Conservation (phyloP, 2,329 filamentous ascomycete genomes). For the Aspergillus sp. region DNA sequence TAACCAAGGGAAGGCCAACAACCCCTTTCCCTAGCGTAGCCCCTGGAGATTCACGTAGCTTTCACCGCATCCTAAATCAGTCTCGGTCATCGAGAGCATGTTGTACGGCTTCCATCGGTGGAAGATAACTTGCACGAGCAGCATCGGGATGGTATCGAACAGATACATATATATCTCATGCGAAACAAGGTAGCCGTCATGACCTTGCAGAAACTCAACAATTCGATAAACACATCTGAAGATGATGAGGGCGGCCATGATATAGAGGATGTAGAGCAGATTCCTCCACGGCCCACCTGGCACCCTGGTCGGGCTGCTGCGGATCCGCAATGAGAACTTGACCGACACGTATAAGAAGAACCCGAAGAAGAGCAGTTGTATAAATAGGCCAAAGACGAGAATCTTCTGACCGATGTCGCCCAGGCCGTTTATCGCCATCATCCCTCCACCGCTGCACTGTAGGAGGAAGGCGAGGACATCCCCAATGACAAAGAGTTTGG, state of each 20-base stretch:
- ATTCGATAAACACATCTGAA: conserved; percentile 9
- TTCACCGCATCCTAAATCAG: no score
- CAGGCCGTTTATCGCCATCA: conserved; percentile 7
- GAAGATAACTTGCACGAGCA: conserved; percentile 12
- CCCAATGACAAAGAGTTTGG: conserved; percentile 15
- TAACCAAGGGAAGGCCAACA: no score
- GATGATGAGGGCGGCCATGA: conserved; percentile 5
- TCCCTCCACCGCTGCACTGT: conserved; percentile 11
- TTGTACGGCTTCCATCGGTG: not conserved
- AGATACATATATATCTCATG: conserved; percentile 15
- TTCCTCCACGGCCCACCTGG: not conserved
- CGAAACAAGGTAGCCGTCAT: conserved; percentile 4
- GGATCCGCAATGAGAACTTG: not conserved
- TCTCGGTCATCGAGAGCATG: no score
- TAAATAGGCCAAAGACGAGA: conserved; percentile 10
- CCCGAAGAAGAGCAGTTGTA: conserved; percentile 13
- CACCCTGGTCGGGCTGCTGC: not conserved
- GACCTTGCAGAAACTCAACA: conserved; percentile 10
- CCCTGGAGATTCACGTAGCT: no score
- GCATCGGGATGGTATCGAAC: conserved; percentile 13
- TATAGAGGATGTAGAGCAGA: not conserved
- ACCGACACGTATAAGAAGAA: conserved; percentile 7
- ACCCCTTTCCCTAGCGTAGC: no score
- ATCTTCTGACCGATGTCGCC: conserved; percentile 11
- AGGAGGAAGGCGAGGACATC: conserved; percentile 10